phyloP scores from a whole-genome alignment of 495 filamentous ascomycete genomes.

The Cercophora samala region DNA sequence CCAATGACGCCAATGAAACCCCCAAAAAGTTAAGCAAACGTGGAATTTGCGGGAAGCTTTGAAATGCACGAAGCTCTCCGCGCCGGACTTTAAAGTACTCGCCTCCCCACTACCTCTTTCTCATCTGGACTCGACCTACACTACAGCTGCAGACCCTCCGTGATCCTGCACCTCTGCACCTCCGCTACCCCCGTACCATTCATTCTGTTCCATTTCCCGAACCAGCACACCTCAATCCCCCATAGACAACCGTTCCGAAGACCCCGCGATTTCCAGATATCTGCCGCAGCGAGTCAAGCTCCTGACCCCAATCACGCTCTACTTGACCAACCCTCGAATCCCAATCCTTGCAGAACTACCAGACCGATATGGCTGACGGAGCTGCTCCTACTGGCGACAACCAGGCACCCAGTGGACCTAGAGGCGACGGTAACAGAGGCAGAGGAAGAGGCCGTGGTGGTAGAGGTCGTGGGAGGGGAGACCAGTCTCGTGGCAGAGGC shows the following conservation, averaged over 20 bases:
- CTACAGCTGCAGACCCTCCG: neutral
- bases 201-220: neutral
- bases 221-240: neutral
- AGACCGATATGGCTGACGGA: slow-evolving; percentile 21
- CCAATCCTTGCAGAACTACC: neutral
- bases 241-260: neutral
- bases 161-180: neutral
- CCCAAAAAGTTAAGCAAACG: slow-evolving; percentile 13
- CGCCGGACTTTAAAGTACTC: neutral
- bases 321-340: slow-evolving; percentile 28
- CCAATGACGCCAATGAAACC: slow-evolving; percentile 5
- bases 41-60: neutral
- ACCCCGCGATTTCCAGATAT: slow-evolving; percentile 16
- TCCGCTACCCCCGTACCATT: too few relatives aligned
- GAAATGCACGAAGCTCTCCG: neutral
- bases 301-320: neutral
- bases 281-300: slow-evolving; percentile 19
- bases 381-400: slow-evolving; percentile 13
- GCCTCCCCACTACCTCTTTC: neutral
- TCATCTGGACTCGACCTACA: neutral
- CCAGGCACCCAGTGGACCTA: slow-evolving; percentile 18
- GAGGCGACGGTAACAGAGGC: slow-evolving; percentile 39
- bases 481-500: slow-evolving; percentile 5
- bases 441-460: slow-evolving; percentile 38
- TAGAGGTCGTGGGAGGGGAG: slow-evolving; percentile 21